These are phyloP conservation scores for Candida maris DNA, from an alignment of 805 yeast genomes.

Conservation along the genomic window DNA sequence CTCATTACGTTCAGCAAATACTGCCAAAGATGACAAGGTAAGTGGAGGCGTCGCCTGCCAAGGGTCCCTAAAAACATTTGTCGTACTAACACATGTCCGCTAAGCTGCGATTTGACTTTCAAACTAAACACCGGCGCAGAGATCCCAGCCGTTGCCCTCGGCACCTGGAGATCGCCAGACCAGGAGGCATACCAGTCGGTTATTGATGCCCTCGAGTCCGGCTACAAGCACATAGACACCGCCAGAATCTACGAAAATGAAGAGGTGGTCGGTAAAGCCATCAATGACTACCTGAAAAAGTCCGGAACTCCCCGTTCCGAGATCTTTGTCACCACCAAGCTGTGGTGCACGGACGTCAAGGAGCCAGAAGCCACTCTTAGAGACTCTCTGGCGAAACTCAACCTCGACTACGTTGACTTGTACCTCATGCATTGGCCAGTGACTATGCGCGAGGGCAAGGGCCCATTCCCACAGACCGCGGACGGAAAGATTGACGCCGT, in stretches of 20 bases:
- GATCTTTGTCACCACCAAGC: conserved; percentile 58
- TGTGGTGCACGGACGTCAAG: conserved; percentile 41
- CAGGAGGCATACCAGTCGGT: conserved; percentile 47
- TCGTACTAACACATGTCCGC: no score
- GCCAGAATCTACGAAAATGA: conserved; percentile 72
- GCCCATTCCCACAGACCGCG: conserved; percentile 32
- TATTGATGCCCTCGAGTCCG: conserved; percentile 56
- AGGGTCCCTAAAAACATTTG: no score
- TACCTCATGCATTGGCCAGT: conserved; percentile 69
- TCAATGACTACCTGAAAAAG: conserved; percentile 29
- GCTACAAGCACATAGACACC: conserved; percentile 72
- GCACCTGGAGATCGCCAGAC: conserved; percentile 47
- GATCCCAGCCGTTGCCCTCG: conserved; percentile 68
- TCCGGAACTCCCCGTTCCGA: conserved; percentile 44
- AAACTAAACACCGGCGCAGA: conserved; percentile 54
- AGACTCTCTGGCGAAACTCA: conserved; percentile 45
- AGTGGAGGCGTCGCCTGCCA: no score
- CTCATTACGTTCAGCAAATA: no score
- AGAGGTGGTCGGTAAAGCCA: conserved; percentile 61
- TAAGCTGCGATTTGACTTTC: no score
- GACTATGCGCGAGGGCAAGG: conserved; percentile 35
- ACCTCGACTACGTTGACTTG: conserved; percentile 59
- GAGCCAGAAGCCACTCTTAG: conserved; percentile 47
- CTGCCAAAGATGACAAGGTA: no score
- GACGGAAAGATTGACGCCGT: conserved; percentile 35